phyloP scores from a whole-genome alignment of 2,329 filamentous ascomycete genomes.

The Plenodomus biglobosus region DNA sequence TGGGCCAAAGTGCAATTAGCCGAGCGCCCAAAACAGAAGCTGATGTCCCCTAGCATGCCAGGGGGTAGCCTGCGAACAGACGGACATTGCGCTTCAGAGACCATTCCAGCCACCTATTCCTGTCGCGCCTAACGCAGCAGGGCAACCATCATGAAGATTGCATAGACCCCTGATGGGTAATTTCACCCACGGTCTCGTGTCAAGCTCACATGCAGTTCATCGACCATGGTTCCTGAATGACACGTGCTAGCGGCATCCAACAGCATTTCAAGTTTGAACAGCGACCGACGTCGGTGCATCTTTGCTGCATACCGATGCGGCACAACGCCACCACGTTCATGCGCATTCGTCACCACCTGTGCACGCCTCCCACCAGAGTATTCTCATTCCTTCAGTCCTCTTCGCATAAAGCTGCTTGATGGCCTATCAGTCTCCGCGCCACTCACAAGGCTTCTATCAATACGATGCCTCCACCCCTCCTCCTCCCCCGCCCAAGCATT shows the following conservation, averaged over 20 bases:
- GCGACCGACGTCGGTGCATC: not conserved
- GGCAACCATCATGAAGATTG: not conserved
- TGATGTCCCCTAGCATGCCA: not conserved
- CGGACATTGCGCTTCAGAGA: not conserved
- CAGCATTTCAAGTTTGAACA: too few species aligned
- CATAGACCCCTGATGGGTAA: not conserved
- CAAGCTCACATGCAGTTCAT: not conserved
- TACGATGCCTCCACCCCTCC: conserved; percentile 51
- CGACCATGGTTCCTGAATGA: not conserved
- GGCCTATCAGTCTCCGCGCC: conserved; percentile 44
- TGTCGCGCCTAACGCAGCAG: not conserved
- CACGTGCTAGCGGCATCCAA: not conserved
- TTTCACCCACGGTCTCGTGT: too few species aligned
- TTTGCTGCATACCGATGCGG: not conserved
- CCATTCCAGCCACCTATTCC: not conserved
- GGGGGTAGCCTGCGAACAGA: not conserved
- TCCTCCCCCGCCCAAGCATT: conserved; percentile 51
- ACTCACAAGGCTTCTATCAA: conserved; percentile 43
- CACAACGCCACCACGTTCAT: not conserved
- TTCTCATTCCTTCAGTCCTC: too few species aligned
- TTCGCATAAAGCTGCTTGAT: conserved; percentile 21
- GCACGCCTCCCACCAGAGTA: not conserved
- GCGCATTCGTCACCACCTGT: not conserved
- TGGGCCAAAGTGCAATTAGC: not conserved
- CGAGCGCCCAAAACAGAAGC: not conserved